Conservation (phyloP, 2,329 filamentous ascomycete genomes). For the Aspergillus latus region DNA sequence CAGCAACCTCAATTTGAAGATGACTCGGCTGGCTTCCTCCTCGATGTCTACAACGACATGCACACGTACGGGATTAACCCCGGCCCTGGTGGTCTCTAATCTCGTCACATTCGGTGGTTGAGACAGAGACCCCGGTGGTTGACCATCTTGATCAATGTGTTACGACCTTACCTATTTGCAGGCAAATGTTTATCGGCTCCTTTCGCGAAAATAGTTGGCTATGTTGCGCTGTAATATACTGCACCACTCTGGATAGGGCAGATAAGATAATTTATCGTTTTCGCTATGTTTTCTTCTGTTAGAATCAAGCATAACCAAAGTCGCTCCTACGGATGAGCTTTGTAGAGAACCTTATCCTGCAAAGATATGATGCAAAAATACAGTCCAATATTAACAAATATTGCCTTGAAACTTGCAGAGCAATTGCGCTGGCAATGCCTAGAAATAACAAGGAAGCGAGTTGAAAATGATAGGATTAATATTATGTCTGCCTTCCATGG, state of each 20-base stretch:
- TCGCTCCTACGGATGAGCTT: no score
- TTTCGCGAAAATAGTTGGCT: background rate
- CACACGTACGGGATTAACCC: constrained; percentile 13
- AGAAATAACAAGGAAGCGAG: no score
- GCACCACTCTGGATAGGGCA: background rate
- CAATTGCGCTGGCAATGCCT: no score
- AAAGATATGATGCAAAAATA: no score
- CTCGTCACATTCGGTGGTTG: constrained; percentile 3
- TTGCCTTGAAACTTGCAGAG: no score
- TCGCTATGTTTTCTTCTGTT: background rate
- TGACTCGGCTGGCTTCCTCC: constrained; percentile 12
- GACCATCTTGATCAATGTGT: constrained; percentile 12
- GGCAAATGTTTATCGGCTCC: constrained; percentile 2
- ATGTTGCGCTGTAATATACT: background rate
- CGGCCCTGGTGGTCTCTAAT: constrained; percentile 13
- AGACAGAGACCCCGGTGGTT: constrained; percentile 4
- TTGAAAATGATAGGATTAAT: no score
- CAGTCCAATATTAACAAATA: no score
- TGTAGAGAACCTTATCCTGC: no score
- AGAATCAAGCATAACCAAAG: background rate
- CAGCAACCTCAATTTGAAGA: constrained; percentile 12
- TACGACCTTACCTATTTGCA: constrained; percentile 8
- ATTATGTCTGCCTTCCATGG: no score
- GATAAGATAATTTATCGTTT: background rate
- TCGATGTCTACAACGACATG: constrained; percentile 16